phyloP scores from a whole-genome alignment of 495 filamentous ascomycete genomes.

The Cercophora samala region DNA sequence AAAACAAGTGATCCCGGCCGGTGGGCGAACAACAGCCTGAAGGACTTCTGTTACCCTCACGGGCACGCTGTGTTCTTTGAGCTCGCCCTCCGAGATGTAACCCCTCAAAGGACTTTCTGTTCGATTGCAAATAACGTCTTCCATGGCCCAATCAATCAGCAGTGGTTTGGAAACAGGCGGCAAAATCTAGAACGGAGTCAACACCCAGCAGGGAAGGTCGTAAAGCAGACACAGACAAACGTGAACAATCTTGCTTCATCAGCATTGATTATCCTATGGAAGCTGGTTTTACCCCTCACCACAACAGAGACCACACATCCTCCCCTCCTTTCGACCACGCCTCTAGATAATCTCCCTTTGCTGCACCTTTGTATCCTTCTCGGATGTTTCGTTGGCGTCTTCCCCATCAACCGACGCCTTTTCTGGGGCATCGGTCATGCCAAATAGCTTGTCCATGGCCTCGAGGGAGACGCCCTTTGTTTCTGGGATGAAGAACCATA shows the following conservation, averaged over 20 bases:
- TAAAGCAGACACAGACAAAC: slow-evolving; percentile 2
- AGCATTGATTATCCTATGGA: background rate
- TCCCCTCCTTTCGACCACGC: too few species aligned
- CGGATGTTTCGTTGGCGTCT: background rate
- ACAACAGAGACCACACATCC: background rate
- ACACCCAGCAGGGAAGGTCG: background rate
- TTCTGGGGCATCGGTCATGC: slow-evolving; percentile 27
- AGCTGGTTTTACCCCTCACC: background rate
- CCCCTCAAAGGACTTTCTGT: background rate
- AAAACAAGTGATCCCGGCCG: slow-evolving; percentile 1
- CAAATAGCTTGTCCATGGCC: slow-evolving; percentile 39
- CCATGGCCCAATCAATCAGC: background rate
- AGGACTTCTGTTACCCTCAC: background rate
- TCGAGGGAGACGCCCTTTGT: slow-evolving; percentile 57
- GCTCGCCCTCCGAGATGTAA: slow-evolving; percentile 10
- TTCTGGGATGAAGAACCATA: slow-evolving; percentile 70
- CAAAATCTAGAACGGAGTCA: background rate
- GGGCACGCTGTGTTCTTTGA: background rate
- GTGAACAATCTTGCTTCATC: background rate
- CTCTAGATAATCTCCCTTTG: slow-evolving; percentile 7
- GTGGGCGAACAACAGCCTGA: slow-evolving; percentile 1
- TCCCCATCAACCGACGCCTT: slow-evolving; percentile 19
- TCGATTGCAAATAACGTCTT: background rate
- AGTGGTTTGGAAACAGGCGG: background rate
- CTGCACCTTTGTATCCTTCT: slow-evolving; percentile 10